Evolutionary conservation across 2,329 filamentous ascomycete genomes (phyloP).

Genomic region (Nothophaeocryptopus gaeumannii): DNA sequence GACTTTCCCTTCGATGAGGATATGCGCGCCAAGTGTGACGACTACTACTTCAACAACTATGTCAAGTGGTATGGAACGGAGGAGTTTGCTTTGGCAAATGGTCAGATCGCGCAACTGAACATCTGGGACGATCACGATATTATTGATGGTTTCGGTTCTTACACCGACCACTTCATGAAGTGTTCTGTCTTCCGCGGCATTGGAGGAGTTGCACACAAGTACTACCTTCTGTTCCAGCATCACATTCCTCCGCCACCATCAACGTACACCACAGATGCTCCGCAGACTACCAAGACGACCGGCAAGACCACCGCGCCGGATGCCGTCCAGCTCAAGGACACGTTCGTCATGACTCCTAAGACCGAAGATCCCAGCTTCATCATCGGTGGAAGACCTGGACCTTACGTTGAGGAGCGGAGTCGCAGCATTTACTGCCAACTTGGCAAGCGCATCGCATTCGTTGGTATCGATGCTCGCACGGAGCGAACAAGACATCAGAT

Average conservation of each 20-base stretch:
- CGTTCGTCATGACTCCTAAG: slow-evolving; percentile 64
- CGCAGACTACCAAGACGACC: slow-evolving; percentile 49
- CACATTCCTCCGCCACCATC: slow-evolving; percentile 80
- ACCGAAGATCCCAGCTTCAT: slow-evolving; percentile 71
- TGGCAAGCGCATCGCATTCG: slow-evolving; percentile 62
- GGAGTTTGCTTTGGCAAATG: slow-evolving; percentile 59
- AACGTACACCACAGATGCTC: slow-evolving; percentile 77
- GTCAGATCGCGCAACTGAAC: slow-evolving; percentile 63
- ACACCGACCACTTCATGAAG: slow-evolving; percentile 66
- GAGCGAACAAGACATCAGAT: slow-evolving; percentile 87
- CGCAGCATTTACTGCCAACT: slow-evolving; percentile 62
- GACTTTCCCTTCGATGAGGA: slow-evolving; percentile 64
- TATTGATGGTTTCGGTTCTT: slow-evolving; percentile 59
- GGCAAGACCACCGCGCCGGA: slow-evolving; percentile 57
- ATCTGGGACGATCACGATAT: slow-evolving; percentile 67
- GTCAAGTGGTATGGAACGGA: slow-evolving; percentile 66
- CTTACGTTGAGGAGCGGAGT: slow-evolving; percentile 62
- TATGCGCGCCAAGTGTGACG: slow-evolving; percentile 58
- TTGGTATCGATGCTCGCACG: slow-evolving; percentile 60
- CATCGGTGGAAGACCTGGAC: slow-evolving; percentile 68
- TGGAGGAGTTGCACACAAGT: slow-evolving; percentile 54
- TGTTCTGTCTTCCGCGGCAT: slow-evolving; percentile 64
- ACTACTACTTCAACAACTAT: slow-evolving; percentile 63
- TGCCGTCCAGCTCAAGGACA: slow-evolving; percentile 68
- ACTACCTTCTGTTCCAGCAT: slow-evolving; percentile 67